Base-by-base conservation (phyloP, 805 yeast species). In the Lachancea sp. region DNA sequence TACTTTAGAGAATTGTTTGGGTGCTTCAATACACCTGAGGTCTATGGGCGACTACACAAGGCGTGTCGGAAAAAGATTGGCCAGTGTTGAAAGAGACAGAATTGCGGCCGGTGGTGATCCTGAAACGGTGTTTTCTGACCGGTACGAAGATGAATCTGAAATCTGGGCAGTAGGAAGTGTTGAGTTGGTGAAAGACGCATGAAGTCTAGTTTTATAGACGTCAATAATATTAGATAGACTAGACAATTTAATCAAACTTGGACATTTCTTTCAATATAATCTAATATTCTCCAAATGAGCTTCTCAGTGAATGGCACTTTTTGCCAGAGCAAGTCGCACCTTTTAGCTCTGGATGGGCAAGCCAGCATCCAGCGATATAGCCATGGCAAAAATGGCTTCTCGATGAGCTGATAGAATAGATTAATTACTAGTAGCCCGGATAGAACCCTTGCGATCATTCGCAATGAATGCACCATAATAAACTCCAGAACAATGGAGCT, bases 51-150 rank as follows among this genome's bases (percentile, higher is more conserved):
- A 90, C 55, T 90, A 86, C 62, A 83, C 94, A 2, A 83, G 78
- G 66, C 78, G 98, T 63, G 96, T 90, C 21, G 97, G 83, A n/a
- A 60, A 71, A 36, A 74, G 97, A 60, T 75, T 90, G 51, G 97
- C 96, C 0, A 70, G 68, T 18, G 88, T 86, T 34, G 96, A 88
- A 57, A 74, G 90, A 54, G 97, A 88, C 53, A 77, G 95, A 69
- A 72, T 87, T 21, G 82, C 75, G 16, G 92, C 87, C 11, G 96
- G 96, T 44, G 96, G 96, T 48, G 96, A 86, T 56, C 83, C 71
- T 12, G 95, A 86, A 54, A 74, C 90, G 0, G 77, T 86, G 74
- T 83, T 74, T 58, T 77, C 88, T 47, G 97, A 89, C 58, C 74
- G 85, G 54, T 75, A 74, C 52, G 97, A 88, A 64, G 96, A 89